Percentiles rank a stretch among this genome's conserved stretches.
Conservation (phyloP, 2,329 filamentous ascomycete genomes). For the Trichoderma sp. region DNA sequence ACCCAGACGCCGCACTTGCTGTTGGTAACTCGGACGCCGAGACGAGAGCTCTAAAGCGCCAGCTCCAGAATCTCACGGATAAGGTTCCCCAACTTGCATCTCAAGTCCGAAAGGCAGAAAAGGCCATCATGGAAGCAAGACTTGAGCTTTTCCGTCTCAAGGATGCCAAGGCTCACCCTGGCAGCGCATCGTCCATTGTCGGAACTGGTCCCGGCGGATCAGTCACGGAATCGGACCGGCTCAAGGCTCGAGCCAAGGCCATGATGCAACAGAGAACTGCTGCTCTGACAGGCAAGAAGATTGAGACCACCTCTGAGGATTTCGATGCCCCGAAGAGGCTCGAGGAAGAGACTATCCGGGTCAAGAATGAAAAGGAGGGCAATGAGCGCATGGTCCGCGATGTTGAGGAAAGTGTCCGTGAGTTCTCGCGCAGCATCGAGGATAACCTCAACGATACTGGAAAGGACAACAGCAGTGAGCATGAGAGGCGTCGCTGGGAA, state of each 20-base stretch:
- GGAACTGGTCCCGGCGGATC: slow-evolving; percentile 89
- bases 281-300: slow-evolving; percentile 81
- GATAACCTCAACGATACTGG: slow-evolving; percentile 80
- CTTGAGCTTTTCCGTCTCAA: slow-evolving; percentile 90
- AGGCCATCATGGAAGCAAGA: slow-evolving; percentile 86
- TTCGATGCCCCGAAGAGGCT: slow-evolving; percentile 77
- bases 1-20: slow-evolving; percentile 71
- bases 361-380: slow-evolving; percentile 82
- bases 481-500: slow-evolving; percentile 92
- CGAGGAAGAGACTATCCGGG: slow-evolving; percentile 81
- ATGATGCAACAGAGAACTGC: slow-evolving; percentile 99
- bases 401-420: slow-evolving; percentile 91
- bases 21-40: slow-evolving; percentile 85
- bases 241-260: slow-evolving; percentile 92
- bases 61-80: slow-evolving; percentile 85
- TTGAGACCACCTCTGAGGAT: slow-evolving; percentile 67
- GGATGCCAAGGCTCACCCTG: slow-evolving; percentile 88
- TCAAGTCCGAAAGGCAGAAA: slow-evolving; percentile 84
- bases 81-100: slow-evolving; percentile 90
- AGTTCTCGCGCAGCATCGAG: slow-evolving; percentile 82
- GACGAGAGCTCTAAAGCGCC: slow-evolving; percentile 78
- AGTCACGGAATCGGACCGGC: slow-evolving; percentile 87
- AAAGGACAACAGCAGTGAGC: slow-evolving; percentile 74
- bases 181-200: slow-evolving; percentile 75
- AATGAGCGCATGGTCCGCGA: slow-evolving; percentile 97